phyloP scores from a whole-genome alignment of 148 eudicot species.

The Polygonum aviculare region DNA sequence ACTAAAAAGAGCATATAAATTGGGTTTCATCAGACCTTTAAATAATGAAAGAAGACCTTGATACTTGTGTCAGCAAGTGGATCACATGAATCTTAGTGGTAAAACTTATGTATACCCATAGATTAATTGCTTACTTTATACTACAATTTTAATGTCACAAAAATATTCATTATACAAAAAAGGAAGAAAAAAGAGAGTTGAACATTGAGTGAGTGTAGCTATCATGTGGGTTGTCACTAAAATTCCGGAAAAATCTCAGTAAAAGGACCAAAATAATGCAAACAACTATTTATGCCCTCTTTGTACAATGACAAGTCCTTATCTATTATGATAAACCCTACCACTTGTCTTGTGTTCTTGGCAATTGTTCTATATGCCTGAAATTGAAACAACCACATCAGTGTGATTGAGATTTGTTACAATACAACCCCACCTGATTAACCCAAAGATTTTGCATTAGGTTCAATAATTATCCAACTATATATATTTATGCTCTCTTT shows the following conservation, averaged over 20 bases:
- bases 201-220: background rate
- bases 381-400: background rate
- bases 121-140: background rate
- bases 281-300: background rate
- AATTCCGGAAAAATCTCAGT: slow-evolving; percentile 6
- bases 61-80: background rate
- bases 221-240: slow-evolving; percentile 8
- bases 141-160: background rate
- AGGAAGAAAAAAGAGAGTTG: background rate
- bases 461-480: background rate
- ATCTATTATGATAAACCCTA: background rate
- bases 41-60: slow-evolving; percentile 2
- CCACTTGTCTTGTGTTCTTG: background rate
- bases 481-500: too few relatives aligned
- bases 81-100: background rate
- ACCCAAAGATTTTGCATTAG: background rate
- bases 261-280: background rate
- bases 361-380: background rate
- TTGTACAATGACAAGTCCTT: background rate
- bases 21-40: background rate
- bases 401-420: background rate
- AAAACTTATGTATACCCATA: background rate
- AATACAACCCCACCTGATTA: background rate
- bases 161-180: background rate
- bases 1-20: background rate